phyloP scores from a whole-genome alignment of 2,329 filamentous ascomycete species.

The Mariannaea sp. region DNA sequence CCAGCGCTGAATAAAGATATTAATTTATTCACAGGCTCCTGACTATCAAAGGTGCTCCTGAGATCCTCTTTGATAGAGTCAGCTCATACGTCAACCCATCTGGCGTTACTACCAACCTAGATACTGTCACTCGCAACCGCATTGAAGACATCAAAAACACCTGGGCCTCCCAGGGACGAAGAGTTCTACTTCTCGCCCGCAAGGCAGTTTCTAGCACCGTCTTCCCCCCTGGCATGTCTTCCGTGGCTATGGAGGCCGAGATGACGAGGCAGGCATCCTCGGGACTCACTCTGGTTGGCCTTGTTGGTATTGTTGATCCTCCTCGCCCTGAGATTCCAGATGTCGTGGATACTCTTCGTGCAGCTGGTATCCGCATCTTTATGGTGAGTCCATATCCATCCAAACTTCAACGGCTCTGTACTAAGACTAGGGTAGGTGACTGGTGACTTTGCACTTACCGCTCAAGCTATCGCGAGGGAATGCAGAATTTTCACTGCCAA shows the following conservation, averaged over 20 bases:
- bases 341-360: conserved; percentile 67
- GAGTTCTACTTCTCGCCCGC: conserved; percentile 69
- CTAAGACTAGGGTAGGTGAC: conserved; percentile 58
- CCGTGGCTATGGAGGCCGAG: conserved; percentile 55
- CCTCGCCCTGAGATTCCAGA: conserved; percentile 73
- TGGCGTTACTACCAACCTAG: conserved; percentile 58
- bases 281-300: conserved; percentile 70
- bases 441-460: conserved; percentile 77
- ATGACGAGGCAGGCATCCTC: conserved; percentile 58
- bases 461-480: conserved; percentile 72
- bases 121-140: conserved; percentile 46
- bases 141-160: conserved; percentile 67
- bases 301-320: conserved; percentile 80
- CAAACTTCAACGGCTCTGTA: background rate
- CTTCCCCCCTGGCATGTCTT: conserved; percentile 44
- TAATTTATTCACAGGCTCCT: conserved; percentile 51
- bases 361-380: conserved; percentile 75
- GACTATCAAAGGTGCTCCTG: conserved; percentile 80
- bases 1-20: background rate
- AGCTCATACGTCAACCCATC: conserved; percentile 59
- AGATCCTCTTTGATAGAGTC: conserved; percentile 71
- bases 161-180: conserved; percentile 71
- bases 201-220: conserved; percentile 55
- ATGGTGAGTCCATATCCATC: conserved; percentile 58
- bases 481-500: conserved; percentile 70